These are phyloP conservation scores for Neurospora sp. DNA, from an alignment of 495 filamentous ascomycete genomes.

Conservation along the genomic window DNA sequence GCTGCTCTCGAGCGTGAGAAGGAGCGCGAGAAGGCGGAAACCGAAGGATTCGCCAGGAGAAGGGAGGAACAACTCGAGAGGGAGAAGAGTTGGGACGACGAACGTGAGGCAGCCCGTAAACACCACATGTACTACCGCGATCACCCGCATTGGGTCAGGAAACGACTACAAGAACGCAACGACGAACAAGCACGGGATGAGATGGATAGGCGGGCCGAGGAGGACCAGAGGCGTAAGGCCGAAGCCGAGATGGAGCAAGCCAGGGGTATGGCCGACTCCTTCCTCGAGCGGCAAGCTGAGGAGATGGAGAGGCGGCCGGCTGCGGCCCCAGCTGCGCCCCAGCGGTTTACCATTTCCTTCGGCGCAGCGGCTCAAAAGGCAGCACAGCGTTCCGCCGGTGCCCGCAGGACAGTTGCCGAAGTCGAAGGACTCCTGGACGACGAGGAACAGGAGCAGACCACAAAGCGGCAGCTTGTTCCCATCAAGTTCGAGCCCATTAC, in stretches of 20 bases:
- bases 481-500: constrained; percentile 79
- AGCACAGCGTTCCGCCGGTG: constrained; percentile 57
- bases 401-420: constrained; percentile 76
- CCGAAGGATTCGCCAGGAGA: constrained; percentile 48
- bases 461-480: constrained; percentile 74
- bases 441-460: constrained; percentile 67
- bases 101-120: constrained; percentile 64
- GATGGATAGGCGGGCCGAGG: constrained; percentile 66
- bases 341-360: constrained; percentile 89
- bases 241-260: constrained; percentile 68
- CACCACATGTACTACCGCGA: constrained; percentile 77
- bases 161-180: constrained; percentile 59
- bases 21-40: constrained; percentile 66
- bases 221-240: constrained; percentile 58
- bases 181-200: constrained; percentile 71
- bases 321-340: constrained; percentile 39
- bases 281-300: constrained; percentile 80
- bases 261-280: constrained; percentile 80
- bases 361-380: constrained; percentile 78
- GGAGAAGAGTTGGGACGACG: constrained; percentile 80
- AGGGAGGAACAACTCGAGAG: constrained; percentile 55
- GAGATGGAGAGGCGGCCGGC: constrained; percentile 63
- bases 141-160: constrained; percentile 72
- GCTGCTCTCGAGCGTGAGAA: constrained; percentile 77
- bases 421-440: constrained; percentile 91